Base-by-base conservation (phyloP, 371 early-diverging fungal species). In the Zychaea mexicana region DNA sequence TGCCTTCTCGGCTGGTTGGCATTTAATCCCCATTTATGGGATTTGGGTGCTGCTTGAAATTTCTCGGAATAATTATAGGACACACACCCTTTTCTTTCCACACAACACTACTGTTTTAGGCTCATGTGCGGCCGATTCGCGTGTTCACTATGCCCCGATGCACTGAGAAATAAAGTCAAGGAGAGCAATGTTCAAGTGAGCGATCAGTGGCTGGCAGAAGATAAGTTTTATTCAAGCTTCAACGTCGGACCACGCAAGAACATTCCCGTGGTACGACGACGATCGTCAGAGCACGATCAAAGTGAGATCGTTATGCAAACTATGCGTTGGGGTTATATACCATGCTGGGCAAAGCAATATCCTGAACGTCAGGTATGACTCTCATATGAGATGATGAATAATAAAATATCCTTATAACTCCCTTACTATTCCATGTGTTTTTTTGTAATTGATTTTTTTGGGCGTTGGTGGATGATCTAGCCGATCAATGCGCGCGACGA, bases 401-500 rank as follows among this genome's bases (percentile, higher is more conserved):
- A n/a, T n/a, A n/a, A n/a, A n/a, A n/a, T n/a, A n/a, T n/a, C n/a
- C n/a, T n/a, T n/a, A n/a, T n/a, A n/a, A n/a, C n/a, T n/a, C n/a
- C n/a, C n/a, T n/a, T n/a, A n/a, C n/a, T n/a, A n/a, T n/a, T n/a
- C 7, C 46, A 46, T 19, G 53, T 52, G 21, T 52, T 21, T 27
- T 52, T 15, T 2, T 22, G 13, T 13, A 52, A n/a, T n/a, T n/a
- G n/a, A n/a, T n/a, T n/a, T n/a, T n/a, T n/a, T n/a, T n/a, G n/a
- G n/a, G n/a, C n/a, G n/a, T n/a, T n/a, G n/a, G n/a, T 42, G 2
- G 30, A 15, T 17, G 31, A 27, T 21, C 13, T 27, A 74, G 64
- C 78, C 85, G 7, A 81, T 85, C 61, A 92, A 91, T 72, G 90
- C 88, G 0, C 79, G 91, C 21, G 85, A 84, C 58, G 91, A 92